A percentile compares a stretch with the other conserved stretches of the same genome.
Conservation (phyloP, 2,329 filamentous ascomycete genomes). For the Diplodia intermedia region DNA sequence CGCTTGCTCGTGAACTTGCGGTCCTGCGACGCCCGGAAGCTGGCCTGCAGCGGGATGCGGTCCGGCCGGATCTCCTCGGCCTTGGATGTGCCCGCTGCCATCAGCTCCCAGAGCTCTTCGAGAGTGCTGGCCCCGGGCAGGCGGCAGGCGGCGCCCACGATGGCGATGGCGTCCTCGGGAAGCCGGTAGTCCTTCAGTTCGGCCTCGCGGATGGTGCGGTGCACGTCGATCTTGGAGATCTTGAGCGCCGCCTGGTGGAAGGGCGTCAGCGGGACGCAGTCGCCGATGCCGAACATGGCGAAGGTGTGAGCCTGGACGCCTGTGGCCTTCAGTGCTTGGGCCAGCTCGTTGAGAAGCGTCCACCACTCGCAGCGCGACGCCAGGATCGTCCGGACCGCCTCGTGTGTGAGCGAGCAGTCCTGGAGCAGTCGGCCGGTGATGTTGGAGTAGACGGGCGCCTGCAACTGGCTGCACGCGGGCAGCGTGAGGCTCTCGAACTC, state of each 20-base stretch:
- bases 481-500: constrained; percentile 33
- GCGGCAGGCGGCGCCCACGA: neutral
- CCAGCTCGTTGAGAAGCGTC: constrained; percentile 35
- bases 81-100: neutral
- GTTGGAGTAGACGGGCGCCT: constrained; percentile 33
- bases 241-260: constrained; percentile 35
- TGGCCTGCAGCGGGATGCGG: neutral
- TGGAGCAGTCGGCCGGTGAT: constrained; percentile 31
- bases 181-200: neutral
- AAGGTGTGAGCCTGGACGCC: constrained; percentile 34
- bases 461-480: neutral
- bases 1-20: neutral
- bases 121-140: neutral
- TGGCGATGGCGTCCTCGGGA: neutral
- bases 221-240: constrained; percentile 15
- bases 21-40: neutral
- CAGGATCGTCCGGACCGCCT: constrained; percentile 37
- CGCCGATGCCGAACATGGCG: constrained; percentile 38
- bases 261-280: constrained; percentile 36
- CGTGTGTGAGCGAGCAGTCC: constrained; percentile 31
- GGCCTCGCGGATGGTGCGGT: neutral
- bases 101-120: neutral
- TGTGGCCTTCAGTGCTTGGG: constrained; percentile 35
- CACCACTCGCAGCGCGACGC: constrained; percentile 39
- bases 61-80: neutral